phyloP scores from a whole-genome alignment of 2,329 filamentous ascomycete species.

The Colletotrichum eleusines region DNA sequence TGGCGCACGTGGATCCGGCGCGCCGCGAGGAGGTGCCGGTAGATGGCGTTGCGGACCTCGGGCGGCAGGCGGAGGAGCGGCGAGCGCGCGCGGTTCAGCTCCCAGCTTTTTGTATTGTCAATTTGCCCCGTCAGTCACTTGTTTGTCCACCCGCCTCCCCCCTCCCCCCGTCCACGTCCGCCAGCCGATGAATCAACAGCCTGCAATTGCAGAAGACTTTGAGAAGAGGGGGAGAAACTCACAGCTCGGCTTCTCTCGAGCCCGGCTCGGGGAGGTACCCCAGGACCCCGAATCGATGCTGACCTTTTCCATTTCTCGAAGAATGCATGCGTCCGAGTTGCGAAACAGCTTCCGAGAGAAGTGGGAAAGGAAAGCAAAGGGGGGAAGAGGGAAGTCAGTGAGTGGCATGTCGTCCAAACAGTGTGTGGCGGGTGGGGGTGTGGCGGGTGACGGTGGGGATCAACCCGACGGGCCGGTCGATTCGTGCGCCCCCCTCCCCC shows the following conservation, averaged over 20 bases:
- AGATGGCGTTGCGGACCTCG: slow-evolving; percentile 47
- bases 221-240: not conserved
- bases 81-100: slow-evolving; percentile 26
- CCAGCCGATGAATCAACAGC: too few relatives aligned
- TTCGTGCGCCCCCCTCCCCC: not conserved
- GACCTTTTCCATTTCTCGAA: slow-evolving; percentile 32
- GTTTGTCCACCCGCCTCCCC: too few relatives aligned
- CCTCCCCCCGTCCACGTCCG: too few relatives aligned
- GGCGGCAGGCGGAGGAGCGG: slow-evolving; percentile 45
- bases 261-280: slow-evolving; percentile 35
- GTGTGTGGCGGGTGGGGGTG: not conserved
- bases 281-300: slow-evolving; percentile 35
- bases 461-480: not conserved
- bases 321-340: slow-evolving; percentile 33
- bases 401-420: slow-evolving; percentile 26
- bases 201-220: too few relatives aligned
- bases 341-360: not conserved
- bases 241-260: slow-evolving; percentile 38
- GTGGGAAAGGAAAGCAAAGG: not conserved
- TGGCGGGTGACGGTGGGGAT: slow-evolving; percentile 7
- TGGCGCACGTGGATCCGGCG: slow-evolving; percentile 44
- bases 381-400: not conserved
- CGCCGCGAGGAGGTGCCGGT: slow-evolving; percentile 44
- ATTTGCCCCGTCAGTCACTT: not conserved
- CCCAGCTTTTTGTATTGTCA: slow-evolving; percentile 29